These are phyloP conservation scores for Plantago coronopus DNA, from an alignment of 305 asterid species.

Conservation along the genomic window DNA sequence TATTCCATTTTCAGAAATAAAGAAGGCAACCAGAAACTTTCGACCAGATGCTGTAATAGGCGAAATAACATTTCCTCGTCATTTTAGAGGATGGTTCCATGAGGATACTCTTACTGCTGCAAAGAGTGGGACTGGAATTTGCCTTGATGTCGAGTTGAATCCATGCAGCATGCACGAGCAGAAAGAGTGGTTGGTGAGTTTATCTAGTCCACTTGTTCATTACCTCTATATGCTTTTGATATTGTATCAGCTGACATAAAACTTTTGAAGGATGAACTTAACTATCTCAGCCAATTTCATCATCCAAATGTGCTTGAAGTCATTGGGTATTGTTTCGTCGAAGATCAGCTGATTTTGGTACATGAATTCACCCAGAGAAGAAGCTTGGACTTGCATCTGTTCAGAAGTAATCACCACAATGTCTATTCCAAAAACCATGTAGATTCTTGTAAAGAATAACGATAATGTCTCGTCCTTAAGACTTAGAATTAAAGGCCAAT, in stretches of 20 bases:
- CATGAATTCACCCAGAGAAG: conserved; percentile 64
- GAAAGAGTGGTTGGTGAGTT: conserved; percentile 53
- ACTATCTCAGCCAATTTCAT: conserved; percentile 48
- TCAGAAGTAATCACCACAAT: conserved; percentile 35
- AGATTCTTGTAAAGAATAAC: not conserved
- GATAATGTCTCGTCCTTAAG: not conserved
- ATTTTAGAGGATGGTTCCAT: conserved; percentile 61
- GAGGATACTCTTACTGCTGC: conserved; percentile 48
- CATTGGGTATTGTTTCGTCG: conserved; percentile 51
- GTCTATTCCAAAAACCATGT: not conserved
- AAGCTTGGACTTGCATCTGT: conserved; percentile 49
- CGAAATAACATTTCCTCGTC: conserved; percentile 48
- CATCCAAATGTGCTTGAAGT: conserved; percentile 61
- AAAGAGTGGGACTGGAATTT: conserved; percentile 48
- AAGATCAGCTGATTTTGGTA: conserved; percentile 48
- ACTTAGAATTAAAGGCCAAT: not conserved
- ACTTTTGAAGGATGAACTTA: conserved; percentile 47
- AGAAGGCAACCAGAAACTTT: conserved; percentile 52
- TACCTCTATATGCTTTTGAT: not conserved
- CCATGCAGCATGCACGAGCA: conserved; percentile 36
- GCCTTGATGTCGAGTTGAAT: conserved; percentile 49
- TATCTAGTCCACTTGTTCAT: too few species aligned
- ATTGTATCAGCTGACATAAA: not conserved
- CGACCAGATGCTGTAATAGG: conserved; percentile 40
- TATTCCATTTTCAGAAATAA: conserved; percentile 43